phyloP scores from a whole-genome alignment of 2,329 filamentous ascomycete genomes.

The Exophiala alcalophila region DNA sequence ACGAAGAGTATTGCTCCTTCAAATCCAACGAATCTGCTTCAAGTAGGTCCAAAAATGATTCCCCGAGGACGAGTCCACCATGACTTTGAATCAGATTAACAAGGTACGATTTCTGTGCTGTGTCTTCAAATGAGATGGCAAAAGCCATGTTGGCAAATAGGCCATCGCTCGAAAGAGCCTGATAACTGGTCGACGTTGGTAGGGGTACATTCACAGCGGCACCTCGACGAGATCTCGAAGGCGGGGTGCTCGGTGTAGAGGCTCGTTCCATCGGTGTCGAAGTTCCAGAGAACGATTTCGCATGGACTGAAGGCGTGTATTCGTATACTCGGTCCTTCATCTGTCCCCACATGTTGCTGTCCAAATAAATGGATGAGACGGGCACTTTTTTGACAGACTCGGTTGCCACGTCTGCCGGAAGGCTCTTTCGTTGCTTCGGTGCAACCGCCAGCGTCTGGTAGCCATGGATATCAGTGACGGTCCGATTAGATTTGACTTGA shows the following conservation, averaged over 20 bases:
- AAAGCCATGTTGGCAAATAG: constrained; percentile 83
- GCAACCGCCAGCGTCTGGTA: constrained; percentile 41
- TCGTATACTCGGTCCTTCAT: constrained; percentile 42
- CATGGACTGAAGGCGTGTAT: constrained; percentile 28
- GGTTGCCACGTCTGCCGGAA: constrained; percentile 35
- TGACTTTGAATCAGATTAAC: constrained; percentile 63
- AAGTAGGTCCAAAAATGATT: constrained; percentile 81
- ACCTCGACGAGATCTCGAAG: constrained; percentile 41
- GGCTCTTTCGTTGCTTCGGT: constrained; percentile 43
- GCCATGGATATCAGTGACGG: constrained; percentile 44
- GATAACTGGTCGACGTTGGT: neutral
- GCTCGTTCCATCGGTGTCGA: constrained; percentile 40
- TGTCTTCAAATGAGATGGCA: constrained; percentile 70
- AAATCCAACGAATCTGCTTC: constrained; percentile 50
- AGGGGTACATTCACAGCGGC: constrained; percentile 17
- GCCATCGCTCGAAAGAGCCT: constrained; percentile 30
- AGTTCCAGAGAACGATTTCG: constrained; percentile 27
- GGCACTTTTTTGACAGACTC: constrained; percentile 41
- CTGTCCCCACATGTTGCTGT: constrained; percentile 46
- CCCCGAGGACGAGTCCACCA: constrained; percentile 68
- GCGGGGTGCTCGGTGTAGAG: constrained; percentile 47
- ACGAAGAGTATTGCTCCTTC: constrained; percentile 49
- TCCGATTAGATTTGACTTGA: constrained; percentile 15
- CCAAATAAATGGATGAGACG: constrained; percentile 46
- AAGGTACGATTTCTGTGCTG: constrained; percentile 56